These are phyloP conservation scores for Diospyros lotus DNA, from an alignment of 148 eudicot genomes.

Conservation along the genomic window DNA sequence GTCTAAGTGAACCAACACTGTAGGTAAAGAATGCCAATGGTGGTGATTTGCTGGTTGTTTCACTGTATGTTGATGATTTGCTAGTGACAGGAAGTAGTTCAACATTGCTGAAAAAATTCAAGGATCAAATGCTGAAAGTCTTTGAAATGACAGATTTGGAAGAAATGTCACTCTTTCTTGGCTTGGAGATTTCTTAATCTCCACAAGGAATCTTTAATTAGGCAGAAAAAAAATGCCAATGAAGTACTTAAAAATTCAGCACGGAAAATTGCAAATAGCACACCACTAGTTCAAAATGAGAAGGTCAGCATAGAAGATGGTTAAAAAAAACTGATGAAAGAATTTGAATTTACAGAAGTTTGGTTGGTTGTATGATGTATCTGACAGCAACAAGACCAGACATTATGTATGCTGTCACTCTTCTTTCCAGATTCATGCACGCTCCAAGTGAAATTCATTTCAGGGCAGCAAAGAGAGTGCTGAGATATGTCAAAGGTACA, in stretches of 20 bases:
- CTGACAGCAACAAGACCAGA: neutral
- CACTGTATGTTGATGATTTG: slow-evolving; percentile 1
- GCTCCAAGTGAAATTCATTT: neutral
- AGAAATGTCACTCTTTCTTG: neutral
- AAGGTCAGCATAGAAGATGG: neutral
- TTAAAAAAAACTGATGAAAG: neutral
- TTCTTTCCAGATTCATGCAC: neutral
- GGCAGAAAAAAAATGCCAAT: neutral
- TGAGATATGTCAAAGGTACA: neutral
- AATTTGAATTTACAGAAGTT: neutral
- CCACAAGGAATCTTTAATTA: neutral
- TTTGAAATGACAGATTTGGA: neutral
- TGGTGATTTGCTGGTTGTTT: neutral
- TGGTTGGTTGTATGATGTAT: neutral
- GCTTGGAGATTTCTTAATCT: neutral
- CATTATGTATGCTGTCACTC: neutral
- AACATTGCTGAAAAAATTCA: neutral
- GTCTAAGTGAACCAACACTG: neutral
- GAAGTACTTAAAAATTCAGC: neutral
- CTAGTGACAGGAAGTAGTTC: neutral
- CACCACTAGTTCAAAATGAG: neutral
- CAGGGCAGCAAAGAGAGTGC: neutral
- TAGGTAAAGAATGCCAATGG: neutral
- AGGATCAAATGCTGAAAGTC: neutral
- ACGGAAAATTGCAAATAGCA: neutral